Conservation (phyloP, 2,329 filamentous ascomycete species). For the Colletotrichum nymphaeae region DNA sequence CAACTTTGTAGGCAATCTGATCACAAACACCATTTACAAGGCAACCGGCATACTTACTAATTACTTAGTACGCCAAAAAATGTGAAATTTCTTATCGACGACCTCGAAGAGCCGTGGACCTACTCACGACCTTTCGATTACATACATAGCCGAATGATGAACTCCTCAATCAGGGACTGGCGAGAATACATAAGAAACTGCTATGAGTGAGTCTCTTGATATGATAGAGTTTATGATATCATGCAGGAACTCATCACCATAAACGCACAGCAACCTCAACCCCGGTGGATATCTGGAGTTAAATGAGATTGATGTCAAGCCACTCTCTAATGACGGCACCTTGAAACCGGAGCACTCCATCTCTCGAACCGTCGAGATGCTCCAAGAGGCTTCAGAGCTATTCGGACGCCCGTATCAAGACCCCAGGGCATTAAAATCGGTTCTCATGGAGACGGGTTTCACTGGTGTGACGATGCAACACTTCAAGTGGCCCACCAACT, state of each 20-base stretch:
- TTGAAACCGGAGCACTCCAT: slow-evolving; percentile 42
- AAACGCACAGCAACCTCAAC: slow-evolving; percentile 41
- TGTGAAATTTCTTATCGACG: slow-evolving; percentile 54
- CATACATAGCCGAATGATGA: slow-evolving; percentile 21
- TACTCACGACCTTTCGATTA: slow-evolving; percentile 37
- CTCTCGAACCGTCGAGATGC: slow-evolving; percentile 42
- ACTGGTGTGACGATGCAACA: not conserved
- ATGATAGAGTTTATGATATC: not conserved
- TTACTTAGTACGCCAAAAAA: slow-evolving; percentile 52
- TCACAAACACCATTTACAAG: too few species aligned
- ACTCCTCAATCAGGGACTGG: not conserved
- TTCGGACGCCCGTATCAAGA: not conserved
- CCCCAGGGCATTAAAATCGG: not conserved
- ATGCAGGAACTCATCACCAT: not conserved
- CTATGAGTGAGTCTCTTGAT: not conserved
- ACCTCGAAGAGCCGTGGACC: slow-evolving; percentile 47
- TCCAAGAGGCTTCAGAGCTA: slow-evolving; percentile 29
- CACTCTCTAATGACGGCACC: slow-evolving; percentile 54
- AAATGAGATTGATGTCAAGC: slow-evolving; percentile 52
- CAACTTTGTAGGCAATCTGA: slow-evolving; percentile 41
- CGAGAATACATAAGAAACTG: slow-evolving; percentile 45
- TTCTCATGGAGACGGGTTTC: not conserved
- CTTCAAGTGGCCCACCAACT: slow-evolving; percentile 7
- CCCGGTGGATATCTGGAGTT: slow-evolving; percentile 58
- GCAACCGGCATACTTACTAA: not conserved